Base-by-base conservation (phyloP, 2,329 filamentous ascomycete species). In the Cladosporium sp. region DNA sequence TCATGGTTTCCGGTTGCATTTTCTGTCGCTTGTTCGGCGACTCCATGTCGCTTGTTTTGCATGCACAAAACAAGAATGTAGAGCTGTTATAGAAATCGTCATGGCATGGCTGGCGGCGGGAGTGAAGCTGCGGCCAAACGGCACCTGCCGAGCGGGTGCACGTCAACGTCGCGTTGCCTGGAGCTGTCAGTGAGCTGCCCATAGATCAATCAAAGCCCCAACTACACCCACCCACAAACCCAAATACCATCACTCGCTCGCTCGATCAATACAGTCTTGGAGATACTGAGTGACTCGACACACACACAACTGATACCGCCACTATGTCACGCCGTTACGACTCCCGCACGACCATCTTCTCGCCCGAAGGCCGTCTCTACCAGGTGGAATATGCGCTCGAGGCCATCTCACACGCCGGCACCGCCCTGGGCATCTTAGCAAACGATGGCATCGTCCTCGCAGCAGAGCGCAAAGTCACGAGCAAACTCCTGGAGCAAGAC, bases 301-400 rank as follows among this genome's bases (percentile, higher is more conserved):
- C 43, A 54, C 31, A 46, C 43, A 38, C 41, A 16, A 9, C 44
- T 41, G 40, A 49, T n/a, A 40, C 46, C 44, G 34, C 49, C 49
- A 58, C 18, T 56, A 68, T 68, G 65, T 66, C 65, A 44, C 58
- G 65, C 58, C 64, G 65, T 56, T 68, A 68, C 64, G 65, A 68
- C 55, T 59, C 58, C 51, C 65, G 65, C 58, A 98, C 93, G 65
- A 98, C 93, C 71, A 98, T 98, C 82, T 98, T 98, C 84, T 98
- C 93, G 56, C 93, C 93, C 56, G 93, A 98, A 77, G 93, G 93
- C 60, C 91, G 93, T 68, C 83, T 98, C 57, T 98, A 98, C 74
- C 93, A 98, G 76, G 93, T 98, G 66, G 93, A 98, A 82, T 98
- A 98, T 80, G 95, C 93, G 22, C 83, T 98, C 49, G 93, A 98